phyloP scores from a whole-genome alignment of 208 protist genomes.

The Leishmania arabica region DNA sequence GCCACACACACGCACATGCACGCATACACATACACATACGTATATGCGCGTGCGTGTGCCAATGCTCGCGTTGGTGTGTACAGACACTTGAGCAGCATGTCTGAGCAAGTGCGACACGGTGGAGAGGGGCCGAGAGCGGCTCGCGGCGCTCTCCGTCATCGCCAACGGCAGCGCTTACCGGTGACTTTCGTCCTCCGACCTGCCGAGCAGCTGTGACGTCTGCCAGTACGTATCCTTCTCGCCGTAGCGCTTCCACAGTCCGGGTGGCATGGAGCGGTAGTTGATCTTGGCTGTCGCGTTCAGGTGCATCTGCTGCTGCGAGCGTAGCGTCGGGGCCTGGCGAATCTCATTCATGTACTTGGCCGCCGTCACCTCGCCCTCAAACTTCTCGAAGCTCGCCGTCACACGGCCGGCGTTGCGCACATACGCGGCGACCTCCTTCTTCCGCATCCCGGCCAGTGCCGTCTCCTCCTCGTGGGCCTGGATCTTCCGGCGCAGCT shows the following conservation, averaged over 20 bases:
- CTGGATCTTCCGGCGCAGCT: constrained; percentile 40
- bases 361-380: constrained; percentile 72
- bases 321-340: constrained; percentile 74
- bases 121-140: background rate
- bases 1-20: background rate
- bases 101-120: background rate
- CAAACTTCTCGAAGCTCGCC: constrained; percentile 87
- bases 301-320: constrained; percentile 89
- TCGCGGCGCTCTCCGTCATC: background rate
- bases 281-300: constrained; percentile 89
- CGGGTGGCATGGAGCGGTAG: constrained; percentile 88
- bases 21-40: background rate
- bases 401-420: constrained; percentile 66
- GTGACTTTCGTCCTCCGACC: constrained; percentile 51
- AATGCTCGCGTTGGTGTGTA: background rate
- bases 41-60: background rate
- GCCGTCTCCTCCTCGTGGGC: constrained; percentile 42
- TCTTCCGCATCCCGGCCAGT: constrained; percentile 66
- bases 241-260: constrained; percentile 88
- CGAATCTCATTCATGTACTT: constrained; percentile 89
- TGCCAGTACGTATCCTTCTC: constrained; percentile 74
- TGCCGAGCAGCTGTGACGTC: constrained; percentile 67
- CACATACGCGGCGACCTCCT: constrained; percentile 74
- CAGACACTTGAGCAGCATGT: background rate
- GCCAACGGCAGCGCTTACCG: background rate